Conservation (phyloP, 2,329 filamentous ascomycete genomes). For the Thielaviopsis populi region DNA sequence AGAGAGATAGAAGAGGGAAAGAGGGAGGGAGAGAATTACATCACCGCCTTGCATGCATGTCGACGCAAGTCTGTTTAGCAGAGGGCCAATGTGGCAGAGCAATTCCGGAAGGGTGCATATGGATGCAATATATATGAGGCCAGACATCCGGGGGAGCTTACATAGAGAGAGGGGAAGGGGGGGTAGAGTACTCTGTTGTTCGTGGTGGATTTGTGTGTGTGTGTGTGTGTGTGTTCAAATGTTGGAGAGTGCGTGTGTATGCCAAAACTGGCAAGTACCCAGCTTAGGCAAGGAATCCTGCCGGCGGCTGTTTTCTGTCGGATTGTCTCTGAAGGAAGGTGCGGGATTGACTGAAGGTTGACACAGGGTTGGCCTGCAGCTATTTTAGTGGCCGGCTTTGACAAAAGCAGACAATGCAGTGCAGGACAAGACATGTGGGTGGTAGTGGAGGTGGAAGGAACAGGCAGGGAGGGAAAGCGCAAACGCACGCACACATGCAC, state of each 20-base stretch:
- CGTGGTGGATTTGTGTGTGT: no score
- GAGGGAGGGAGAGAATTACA: not conserved
- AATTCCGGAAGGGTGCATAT: not conserved
- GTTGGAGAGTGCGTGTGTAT: no score
- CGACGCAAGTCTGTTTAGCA: not conserved
- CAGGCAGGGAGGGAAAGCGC: not conserved
- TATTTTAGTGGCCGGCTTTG: no score
- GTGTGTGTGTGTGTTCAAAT: no score
- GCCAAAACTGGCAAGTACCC: no score
- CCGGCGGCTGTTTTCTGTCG: not conserved
- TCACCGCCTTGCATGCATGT: not conserved
- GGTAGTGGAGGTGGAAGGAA: no score
- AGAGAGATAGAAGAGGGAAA: not conserved
- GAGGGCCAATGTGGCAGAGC: not conserved
- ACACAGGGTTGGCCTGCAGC: not conserved
- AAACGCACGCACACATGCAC: no score
- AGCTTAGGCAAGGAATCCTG: no score
- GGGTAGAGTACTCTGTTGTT: no score
- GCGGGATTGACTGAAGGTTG: not conserved
- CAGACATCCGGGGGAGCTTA: not conserved
- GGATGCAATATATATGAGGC: not conserved
- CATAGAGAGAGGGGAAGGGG: not conserved
- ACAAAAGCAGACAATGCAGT: no score
- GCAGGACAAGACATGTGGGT: no score
- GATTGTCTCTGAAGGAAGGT: no score